Evolutionary conservation across 1,284 basidiomycete genomes (phyloP).

Genomic region (Malassezia nana): DNA sequence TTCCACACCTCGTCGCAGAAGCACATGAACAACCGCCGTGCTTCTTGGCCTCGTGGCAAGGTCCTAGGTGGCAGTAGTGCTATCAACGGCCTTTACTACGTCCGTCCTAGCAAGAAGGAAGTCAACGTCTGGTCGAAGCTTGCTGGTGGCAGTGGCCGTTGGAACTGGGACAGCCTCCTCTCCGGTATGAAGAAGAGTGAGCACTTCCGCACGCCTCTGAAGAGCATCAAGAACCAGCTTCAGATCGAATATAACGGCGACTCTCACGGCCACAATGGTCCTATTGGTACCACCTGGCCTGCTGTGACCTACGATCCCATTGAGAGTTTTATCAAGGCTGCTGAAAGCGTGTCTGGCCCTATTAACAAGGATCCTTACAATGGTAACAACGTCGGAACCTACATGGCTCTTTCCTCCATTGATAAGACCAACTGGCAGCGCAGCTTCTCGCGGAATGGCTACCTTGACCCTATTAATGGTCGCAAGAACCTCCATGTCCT

Average conservation of each 20-base stretch:
- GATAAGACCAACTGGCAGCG: slow-evolving; percentile 26
- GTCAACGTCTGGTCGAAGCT: slow-evolving; percentile 29
- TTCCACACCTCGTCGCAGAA: slow-evolving; percentile 20
- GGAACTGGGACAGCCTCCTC: slow-evolving; percentile 23
- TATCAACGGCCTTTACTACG: slow-evolving; percentile 50
- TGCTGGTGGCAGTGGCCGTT: slow-evolving; percentile 22
- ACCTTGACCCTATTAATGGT: slow-evolving; percentile 28
- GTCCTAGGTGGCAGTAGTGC: slow-evolving; percentile 51
- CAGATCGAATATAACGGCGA: slow-evolving; percentile 21
- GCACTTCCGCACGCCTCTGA: slow-evolving; percentile 18
- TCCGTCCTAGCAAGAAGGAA: slow-evolving; percentile 38
- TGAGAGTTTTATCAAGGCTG: slow-evolving; percentile 26
- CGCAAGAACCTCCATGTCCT: slow-evolving; percentile 37
- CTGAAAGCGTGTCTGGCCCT: slow-evolving; percentile 15
- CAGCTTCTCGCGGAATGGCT: slow-evolving; percentile 32
- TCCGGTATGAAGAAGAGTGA: slow-evolving; percentile 32
- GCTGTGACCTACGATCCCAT: slow-evolving; percentile 27
- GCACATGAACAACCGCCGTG: slow-evolving; percentile 19
- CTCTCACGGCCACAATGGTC: slow-evolving; percentile 26
- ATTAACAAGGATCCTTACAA: slow-evolving; percentile 23
- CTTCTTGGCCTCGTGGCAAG: slow-evolving; percentile 48
- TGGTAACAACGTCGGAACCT: slow-evolving; percentile 33
- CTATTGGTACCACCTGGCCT: slow-evolving; percentile 28
- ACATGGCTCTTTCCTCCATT: slow-evolving; percentile 30
- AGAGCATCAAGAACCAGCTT: slow-evolving; percentile 10